Percentiles rank a stretch among this genome's conserved stretches.
Evolutionary conservation across 805 yeast genomes (phyloP).

Genomic region (Hanseniaspora clermontiae): DNA sequence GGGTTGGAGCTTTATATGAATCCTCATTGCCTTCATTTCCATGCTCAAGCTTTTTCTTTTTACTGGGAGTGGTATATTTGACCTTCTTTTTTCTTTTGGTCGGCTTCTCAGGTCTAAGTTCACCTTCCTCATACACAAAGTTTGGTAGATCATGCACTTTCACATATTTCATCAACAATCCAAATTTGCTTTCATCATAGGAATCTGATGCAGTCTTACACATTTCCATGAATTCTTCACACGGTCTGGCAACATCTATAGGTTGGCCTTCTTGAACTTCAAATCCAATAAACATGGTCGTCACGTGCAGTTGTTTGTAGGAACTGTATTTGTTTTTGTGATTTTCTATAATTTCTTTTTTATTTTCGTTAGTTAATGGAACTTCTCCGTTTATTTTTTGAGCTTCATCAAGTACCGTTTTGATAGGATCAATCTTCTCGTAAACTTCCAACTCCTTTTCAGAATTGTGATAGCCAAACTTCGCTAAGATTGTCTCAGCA

Average conservation of each 20-base stretch:
- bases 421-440: conserved; percentile 25
- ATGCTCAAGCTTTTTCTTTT: conserved; percentile 26
- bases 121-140: conserved; percentile 73
- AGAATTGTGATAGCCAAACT: conserved; percentile 49
- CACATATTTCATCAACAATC: conserved; percentile 58
- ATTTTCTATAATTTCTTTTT: conserved; percentile 13
- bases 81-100: conserved; percentile 37
- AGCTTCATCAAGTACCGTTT: conserved; percentile 22
- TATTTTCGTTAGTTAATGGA: conserved; percentile 13
- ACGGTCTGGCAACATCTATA: conserved; percentile 77
- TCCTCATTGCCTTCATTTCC: conserved; percentile 12
- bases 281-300: conserved; percentile 73
- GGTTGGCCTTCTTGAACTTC: conserved; percentile 45
- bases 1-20: conserved; percentile 15
- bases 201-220: conserved; percentile 69
- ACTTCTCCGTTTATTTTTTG: conserved; percentile 17
- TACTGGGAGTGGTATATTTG: conserved; percentile 19
- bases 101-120: conserved; percentile 54
- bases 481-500: conserved; percentile 42
- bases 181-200: conserved; percentile 39
- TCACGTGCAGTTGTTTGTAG: conserved; percentile 39
- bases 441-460: conserved; percentile 33
- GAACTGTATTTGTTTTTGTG: conserved; percentile 17
- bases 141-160: conserved; percentile 71
- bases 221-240: conserved; percentile 72